phyloP scores from a whole-genome alignment of 2,329 filamentous ascomycete species.

The Fusarium dimerum region DNA sequence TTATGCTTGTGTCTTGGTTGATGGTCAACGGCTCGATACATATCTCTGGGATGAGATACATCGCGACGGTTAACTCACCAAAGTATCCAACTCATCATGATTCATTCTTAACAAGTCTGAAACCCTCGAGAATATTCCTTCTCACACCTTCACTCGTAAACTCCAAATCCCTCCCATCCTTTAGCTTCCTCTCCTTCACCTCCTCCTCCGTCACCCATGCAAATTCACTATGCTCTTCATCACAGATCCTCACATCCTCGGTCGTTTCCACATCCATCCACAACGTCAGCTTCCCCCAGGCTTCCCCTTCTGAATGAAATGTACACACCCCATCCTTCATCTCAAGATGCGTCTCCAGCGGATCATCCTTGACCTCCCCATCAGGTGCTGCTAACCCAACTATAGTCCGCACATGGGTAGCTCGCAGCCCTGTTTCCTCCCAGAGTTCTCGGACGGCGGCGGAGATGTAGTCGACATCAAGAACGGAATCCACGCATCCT shows the following conservation, averaged over 20 bases:
- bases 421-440: constrained; percentile 46
- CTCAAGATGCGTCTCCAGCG: constrained; percentile 22
- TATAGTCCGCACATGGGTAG: constrained; percentile 25
- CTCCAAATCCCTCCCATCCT: constrained; percentile 29
- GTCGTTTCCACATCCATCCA: constrained; percentile 31
- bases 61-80: not conserved
- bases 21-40: not conserved
- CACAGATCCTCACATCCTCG: constrained; percentile 31
- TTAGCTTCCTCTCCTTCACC: constrained; percentile 25
- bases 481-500: constrained; percentile 21
- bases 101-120: constrained; percentile 28
- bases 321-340: constrained; percentile 22
- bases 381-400: constrained; percentile 11
- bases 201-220: constrained; percentile 42
- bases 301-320: constrained; percentile 23
- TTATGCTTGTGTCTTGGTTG: not conserved
- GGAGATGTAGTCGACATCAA: constrained; percentile 21
- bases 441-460: constrained; percentile 45
- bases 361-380: constrained; percentile 2
- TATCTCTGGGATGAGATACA: not conserved
- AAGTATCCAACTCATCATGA: not conserved
- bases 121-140: constrained; percentile 35
- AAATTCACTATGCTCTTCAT: constrained; percentile 41
- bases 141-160: constrained; percentile 36
- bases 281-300: constrained; percentile 33